These are phyloP conservation scores for Oryza longistaminata DNA, from an alignment of 176 grass and related monocot genomes.

Conservation along the genomic window DNA sequence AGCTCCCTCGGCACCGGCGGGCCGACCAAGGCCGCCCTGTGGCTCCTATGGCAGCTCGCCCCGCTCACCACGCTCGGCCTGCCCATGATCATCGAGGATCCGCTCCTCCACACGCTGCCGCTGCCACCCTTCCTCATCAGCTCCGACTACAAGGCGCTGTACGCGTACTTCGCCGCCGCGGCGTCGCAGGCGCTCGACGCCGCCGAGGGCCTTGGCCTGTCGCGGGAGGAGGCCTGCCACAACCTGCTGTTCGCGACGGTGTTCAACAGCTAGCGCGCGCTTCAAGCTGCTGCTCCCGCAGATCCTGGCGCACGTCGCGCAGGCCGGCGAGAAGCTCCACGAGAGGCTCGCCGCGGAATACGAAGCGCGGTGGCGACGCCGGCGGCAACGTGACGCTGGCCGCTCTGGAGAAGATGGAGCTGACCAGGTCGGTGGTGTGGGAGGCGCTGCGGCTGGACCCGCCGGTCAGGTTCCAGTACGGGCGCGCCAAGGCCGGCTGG, in stretches of 20 bases:
- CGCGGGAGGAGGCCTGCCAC: conserved; percentile 65
- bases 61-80: conserved; percentile 57
- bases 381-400: conserved; percentile 50
- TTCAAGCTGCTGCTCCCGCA: conserved; percentile 60
- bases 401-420: conserved; percentile 70
- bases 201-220: conserved; percentile 50
- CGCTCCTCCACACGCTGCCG: conserved; percentile 59
- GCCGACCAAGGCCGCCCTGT: conserved; percentile 45
- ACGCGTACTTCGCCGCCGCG: conserved; percentile 43
- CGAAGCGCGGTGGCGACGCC: conserved; percentile 40
- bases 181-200: conserved; percentile 38
- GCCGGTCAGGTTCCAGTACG: conserved; percentile 81
- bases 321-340: conserved; percentile 44
- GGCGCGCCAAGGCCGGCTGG: conserved; percentile 56
- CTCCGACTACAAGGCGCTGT: conserved; percentile 58
- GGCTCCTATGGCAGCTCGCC: conserved; percentile 61
- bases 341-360: conserved; percentile 40
- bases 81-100: conserved; percentile 64
- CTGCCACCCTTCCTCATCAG: conserved; percentile 45
- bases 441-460: conserved; percentile 70
- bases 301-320: conserved; percentile 38
- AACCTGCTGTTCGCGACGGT: conserved; percentile 70
- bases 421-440: conserved; percentile 68
- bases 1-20: conserved; percentile 28
- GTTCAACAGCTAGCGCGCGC: conserved; percentile 71